Conservation (phyloP, 2,329 filamentous ascomycete species). For the Pleomassaria siparia region DNA sequence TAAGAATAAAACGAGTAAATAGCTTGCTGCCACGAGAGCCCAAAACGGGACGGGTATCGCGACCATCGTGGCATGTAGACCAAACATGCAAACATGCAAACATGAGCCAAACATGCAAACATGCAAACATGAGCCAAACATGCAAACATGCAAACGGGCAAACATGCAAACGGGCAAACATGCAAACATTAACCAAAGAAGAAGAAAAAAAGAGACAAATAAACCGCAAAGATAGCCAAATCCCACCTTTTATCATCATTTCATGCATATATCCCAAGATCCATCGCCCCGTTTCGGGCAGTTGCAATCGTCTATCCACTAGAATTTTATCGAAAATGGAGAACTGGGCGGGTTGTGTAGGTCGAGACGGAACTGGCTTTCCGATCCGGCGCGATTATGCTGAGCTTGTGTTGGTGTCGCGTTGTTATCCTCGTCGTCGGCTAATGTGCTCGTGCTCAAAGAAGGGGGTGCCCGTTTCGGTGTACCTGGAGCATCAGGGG, state of each 20-base stretch:
- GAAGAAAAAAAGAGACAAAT: too few relatives aligned
- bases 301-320: constrained; percentile 14
- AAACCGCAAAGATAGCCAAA: constrained; percentile 27
- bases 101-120: constrained; percentile 10
- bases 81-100: constrained; percentile 28
- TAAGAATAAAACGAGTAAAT: constrained; percentile 25
- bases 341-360: constrained; percentile 40
- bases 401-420: constrained; percentile 39
- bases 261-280: constrained; percentile 18
- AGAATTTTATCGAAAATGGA: constrained; percentile 43
- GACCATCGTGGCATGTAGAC: constrained; percentile 30
- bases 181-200: too few relatives aligned
- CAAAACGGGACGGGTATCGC: constrained; percentile 37
- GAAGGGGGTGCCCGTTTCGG: constrained; percentile 29
- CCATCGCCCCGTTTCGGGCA: too few relatives aligned
- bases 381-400: constrained; percentile 33
- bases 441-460: constrained; percentile 20
- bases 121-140: constrained; percentile 7
- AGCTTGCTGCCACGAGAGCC: constrained; percentile 32
- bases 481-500: constrained; percentile 21
- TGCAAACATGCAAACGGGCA: constrained; percentile 13
- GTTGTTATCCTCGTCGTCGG: constrained; percentile 32
- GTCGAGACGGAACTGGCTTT: constrained; percentile 38
- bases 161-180: constrained; percentile 6
- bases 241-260: constrained; percentile 19